A percentile compares a stretch with the other conserved stretches of the same genome.
These are phyloP conservation scores for Boletus pseudo-olivaceus DNA, from an alignment of 768 basidiomycete genomes.

Conservation along the genomic window DNA sequence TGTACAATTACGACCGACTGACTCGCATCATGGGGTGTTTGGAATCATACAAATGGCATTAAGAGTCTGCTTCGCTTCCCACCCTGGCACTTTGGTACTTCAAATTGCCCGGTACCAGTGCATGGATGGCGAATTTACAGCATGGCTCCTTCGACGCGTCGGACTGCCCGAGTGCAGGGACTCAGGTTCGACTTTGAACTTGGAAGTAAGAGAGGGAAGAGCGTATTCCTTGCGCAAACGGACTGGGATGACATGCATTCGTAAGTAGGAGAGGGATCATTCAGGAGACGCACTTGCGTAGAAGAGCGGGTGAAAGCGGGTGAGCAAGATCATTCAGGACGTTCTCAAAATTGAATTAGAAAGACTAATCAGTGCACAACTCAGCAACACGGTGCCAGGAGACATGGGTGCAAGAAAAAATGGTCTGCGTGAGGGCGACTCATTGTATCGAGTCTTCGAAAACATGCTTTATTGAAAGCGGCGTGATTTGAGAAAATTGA, in stretches of 20 bases:
- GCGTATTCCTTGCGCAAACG: no score
- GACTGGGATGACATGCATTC: not conserved
- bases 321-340: no score
- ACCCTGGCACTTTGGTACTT: not conserved
- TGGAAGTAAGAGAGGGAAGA: not conserved
- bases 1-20: not conserved
- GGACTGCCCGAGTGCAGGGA: not conserved
- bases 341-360: not conserved
- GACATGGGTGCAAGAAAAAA: not conserved
- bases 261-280: not conserved
- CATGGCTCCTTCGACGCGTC: not conserved
- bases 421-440: not conserved
- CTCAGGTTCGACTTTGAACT: not conserved
- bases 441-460: not conserved
- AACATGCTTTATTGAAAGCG: not conserved
- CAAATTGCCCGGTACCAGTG: no score
- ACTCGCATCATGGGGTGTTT: not conserved
- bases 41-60: not conserved
- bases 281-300: not conserved
- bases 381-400: not conserved
- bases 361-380: not conserved
- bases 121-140: not conserved
- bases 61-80: no score
- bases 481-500: not conserved
- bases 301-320: not conserved